Evolutionary conservation across 1,139 yeast species (phyloP), one percentile per base, ranked within the genome.

Genomic region (Kodamaea sp.): DNA sequence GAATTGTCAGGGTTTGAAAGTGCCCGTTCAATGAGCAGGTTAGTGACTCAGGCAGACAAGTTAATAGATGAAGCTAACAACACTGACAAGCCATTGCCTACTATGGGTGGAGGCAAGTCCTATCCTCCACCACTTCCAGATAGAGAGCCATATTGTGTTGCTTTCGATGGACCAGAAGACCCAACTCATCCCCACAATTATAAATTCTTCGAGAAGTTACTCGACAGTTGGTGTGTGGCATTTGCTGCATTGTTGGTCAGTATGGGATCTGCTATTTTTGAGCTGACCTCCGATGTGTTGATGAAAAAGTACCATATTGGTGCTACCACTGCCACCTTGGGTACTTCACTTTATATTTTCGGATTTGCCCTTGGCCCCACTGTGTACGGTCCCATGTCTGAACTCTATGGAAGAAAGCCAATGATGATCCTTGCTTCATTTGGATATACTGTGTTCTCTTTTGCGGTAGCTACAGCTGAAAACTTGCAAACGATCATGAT

Each of bases 341-440:
- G 86, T 34, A 71, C 85, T 8, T 78, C 94, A 0, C 65, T 86
- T 18, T 87, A 76, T 48, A 94, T 87, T 13, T 52, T 83, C 27
- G 95, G 95, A 15, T 85, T 85, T 57, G 95, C 94, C 1, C 71
- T 83, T 0, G 95, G 95, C 12, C 95, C 95, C 6, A 64, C 84
- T 24, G 47, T 84, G 24, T 86, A 87, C 80, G 95, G 92, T 14
- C 95, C 95, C 4, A 54, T 85, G 28, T 81, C 90, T 7, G 95
- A 84, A 56, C 53, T 83, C 31, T 80, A 71, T 47, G 95, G 96
- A 32, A 75, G 95, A 57, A 75, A 74, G 50, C 57, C 68, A 2
- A 78, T 85, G 9, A 45, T 83, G 31, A 41, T 82, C 1, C 40
- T 75, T 2, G 75, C 88, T 2, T 55, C 73, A 7, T 63, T 85